Evolutionary conservation across 2,329 filamentous ascomycete species (phyloP).

Genomic region (Colletotrichum godetiae): DNA sequence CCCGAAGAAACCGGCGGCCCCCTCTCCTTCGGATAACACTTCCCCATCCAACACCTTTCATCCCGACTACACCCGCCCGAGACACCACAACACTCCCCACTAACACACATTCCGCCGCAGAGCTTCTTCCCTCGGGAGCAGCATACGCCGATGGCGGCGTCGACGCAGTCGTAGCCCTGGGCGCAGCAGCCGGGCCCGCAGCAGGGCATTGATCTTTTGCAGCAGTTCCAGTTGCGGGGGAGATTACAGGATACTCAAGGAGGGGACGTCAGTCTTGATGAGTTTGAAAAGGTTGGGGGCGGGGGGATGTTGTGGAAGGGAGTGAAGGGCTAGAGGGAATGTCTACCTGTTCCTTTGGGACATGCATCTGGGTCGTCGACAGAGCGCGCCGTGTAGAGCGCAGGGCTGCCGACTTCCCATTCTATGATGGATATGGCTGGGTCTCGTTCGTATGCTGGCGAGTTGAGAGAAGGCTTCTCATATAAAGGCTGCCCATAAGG

Average conservation of each 20-base stretch:
- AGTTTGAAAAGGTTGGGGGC: neutral
- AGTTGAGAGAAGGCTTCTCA: no score
- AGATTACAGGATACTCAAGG: constrained; percentile 17
- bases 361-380: neutral
- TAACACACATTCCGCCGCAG: constrained; percentile 15
- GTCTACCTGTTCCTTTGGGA: constrained; percentile 4
- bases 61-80: neutral
- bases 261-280: neutral
- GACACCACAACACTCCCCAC: constrained; percentile 16
- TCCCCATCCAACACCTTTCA: neutral
- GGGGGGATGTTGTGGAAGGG: neutral
- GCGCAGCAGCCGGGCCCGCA: constrained; percentile 32
- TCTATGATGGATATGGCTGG: neutral
- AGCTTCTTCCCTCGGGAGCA: constrained; percentile 12
- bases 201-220: neutral
- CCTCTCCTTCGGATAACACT: constrained; percentile 14
- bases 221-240: constrained; percentile 35
- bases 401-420: neutral
- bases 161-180: constrained; percentile 15
- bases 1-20: constrained; percentile 4
- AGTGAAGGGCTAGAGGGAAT: accelerated
- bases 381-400: neutral
- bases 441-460: no score
- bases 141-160: constrained; percentile 20
- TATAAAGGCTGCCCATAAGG: no score